phyloP scores from a whole-genome alignment of 2,329 filamentous ascomycete genomes.

The Cladosporium oxysporum region DNA sequence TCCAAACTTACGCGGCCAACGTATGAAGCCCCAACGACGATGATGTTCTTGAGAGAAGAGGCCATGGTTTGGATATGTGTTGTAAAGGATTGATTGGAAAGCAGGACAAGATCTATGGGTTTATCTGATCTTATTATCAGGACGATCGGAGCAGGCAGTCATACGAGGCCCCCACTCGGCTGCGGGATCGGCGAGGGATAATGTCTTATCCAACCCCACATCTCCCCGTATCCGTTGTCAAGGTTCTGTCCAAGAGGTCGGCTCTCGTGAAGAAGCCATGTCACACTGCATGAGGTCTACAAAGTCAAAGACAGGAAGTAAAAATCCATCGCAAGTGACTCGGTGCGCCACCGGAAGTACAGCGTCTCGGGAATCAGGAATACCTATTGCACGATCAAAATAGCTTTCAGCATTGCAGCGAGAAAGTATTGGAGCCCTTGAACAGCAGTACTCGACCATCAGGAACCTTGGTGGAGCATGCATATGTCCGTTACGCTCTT shows the following conservation, averaged over 20 bases:
- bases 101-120: background rate
- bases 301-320: background rate
- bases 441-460: background rate
- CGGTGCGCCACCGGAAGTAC: background rate
- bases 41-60: conserved; percentile 25
- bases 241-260: no score
- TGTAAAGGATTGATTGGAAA: background rate
- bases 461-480: background rate
- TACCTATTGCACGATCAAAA: background rate
- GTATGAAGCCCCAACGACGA: conserved; percentile 28
- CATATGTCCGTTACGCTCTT: background rate
- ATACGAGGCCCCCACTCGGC: background rate
- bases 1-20: conserved; percentile 24
- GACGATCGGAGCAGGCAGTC: no score
- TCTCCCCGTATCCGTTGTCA: background rate
- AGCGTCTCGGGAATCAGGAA: background rate
- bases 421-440: background rate
- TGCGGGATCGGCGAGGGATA: background rate
- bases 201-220: background rate
- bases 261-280: background rate
- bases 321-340: background rate
- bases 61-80: conserved; percentile 8
- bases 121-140: background rate
- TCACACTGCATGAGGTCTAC: background rate
- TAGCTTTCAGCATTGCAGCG: background rate